phyloP scores from a whole-genome alignment of 768 basidiomycete species.

The Pholiota conissans region DNA sequence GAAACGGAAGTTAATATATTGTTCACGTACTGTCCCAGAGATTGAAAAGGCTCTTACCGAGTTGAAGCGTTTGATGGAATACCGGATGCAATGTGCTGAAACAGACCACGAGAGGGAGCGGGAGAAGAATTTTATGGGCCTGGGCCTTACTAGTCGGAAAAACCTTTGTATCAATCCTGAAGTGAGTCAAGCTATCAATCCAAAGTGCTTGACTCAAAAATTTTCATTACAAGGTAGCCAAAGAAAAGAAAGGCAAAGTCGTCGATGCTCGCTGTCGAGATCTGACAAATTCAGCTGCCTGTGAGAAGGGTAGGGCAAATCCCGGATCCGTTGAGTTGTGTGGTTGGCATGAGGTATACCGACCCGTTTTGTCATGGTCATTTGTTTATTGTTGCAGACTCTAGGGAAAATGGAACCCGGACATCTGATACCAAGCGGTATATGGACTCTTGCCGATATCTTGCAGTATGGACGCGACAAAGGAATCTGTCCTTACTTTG shows the following conservation, averaged over 20 bases:
- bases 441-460: conserved; percentile 94
- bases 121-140: conserved; percentile 80
- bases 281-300: conserved; percentile 80
- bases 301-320: conserved; percentile 80
- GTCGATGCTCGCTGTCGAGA: conserved; percentile 98
- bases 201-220: not conserved
- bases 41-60: conserved; percentile 98
- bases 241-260: conserved; percentile 97
- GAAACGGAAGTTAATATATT: conserved; percentile 94
- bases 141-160: conserved; percentile 94
- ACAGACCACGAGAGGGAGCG: conserved; percentile 73
- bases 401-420: conserved; percentile 82
- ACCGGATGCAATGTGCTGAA: conserved; percentile 73
- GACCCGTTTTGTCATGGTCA: conserved; percentile 2
- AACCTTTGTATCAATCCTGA: conserved; percentile 96
- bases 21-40: conserved; percentile 98
- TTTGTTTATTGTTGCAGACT: conserved; percentile 50
- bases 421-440: conserved; percentile 76
- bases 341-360: conserved; percentile 89
- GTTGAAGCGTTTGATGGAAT: conserved; percentile 90
- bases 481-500: conserved; percentile 92
- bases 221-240: conserved; percentile 67
- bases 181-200: conserved; percentile 41
- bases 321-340: conserved; percentile 93
- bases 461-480: conserved; percentile 86